These are phyloP conservation scores for Onygenales sp. DNA, from an alignment of 2,329 filamentous ascomycete species.

Conservation along the genomic window DNA sequence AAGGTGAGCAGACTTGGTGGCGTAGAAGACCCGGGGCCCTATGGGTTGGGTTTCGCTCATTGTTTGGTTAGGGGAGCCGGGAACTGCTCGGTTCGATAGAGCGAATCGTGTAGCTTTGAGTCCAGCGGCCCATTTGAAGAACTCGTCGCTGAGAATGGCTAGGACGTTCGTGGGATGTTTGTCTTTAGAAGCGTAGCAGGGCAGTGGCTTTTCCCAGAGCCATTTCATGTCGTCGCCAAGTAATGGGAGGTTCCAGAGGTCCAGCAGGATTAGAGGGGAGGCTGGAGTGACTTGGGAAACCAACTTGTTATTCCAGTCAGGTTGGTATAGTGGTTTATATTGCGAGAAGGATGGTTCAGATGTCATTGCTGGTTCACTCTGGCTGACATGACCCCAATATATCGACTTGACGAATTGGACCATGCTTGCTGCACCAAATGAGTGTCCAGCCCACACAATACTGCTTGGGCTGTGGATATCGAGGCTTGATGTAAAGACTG, in stretches of 20 bases:
- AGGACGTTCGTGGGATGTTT: slow-evolving; percentile 52
- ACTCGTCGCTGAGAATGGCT: slow-evolving; percentile 64
- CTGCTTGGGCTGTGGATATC: slow-evolving; percentile 62
- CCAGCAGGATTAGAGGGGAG: slow-evolving; percentile 60
- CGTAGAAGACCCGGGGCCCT: slow-evolving; percentile 63
- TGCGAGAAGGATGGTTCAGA: slow-evolving; percentile 23
- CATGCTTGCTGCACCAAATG: slow-evolving; percentile 66
- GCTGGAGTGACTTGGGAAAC: slow-evolving; percentile 57
- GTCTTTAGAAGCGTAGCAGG: slow-evolving; percentile 46
- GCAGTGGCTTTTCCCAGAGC: slow-evolving; percentile 64
- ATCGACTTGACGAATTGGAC: slow-evolving; percentile 71
- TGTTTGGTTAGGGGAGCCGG: not conserved
- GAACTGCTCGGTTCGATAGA: slow-evolving; percentile 47
- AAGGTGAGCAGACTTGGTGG: slow-evolving; percentile 64
- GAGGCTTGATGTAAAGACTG: slow-evolving; percentile 47
- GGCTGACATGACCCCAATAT: slow-evolving; percentile 51
- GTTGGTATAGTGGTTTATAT: slow-evolving; percentile 52
- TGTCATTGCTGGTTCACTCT: slow-evolving; percentile 21
- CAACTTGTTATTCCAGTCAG: slow-evolving; percentile 47
- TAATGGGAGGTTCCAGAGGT: slow-evolving; percentile 72
- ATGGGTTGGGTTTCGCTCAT: slow-evolving; percentile 10
- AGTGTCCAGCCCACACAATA: slow-evolving; percentile 69
- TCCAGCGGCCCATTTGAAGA: slow-evolving; percentile 69
- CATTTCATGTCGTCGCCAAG: slow-evolving; percentile 52
- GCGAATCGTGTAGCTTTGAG: slow-evolving; percentile 58